Conservation (phyloP, 2,329 filamentous ascomycete species). For the Hortaea sp. region DNA sequence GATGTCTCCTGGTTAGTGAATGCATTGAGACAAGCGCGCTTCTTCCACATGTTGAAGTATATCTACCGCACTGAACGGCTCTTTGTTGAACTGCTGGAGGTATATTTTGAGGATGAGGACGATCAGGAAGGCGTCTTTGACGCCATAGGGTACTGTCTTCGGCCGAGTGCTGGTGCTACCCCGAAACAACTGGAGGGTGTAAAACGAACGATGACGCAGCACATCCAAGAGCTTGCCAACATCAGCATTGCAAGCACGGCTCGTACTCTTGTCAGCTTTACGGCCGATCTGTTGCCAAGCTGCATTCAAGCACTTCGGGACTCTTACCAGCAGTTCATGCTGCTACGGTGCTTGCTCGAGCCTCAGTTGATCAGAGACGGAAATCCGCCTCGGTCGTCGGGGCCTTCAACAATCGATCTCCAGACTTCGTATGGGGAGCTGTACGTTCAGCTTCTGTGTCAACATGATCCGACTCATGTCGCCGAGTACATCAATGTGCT, state of each 20-base stretch:
- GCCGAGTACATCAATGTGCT: constrained; percentile 72
- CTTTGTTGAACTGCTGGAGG: constrained; percentile 65
- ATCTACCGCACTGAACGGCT: constrained; percentile 72
- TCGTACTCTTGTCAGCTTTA: constrained; percentile 50
- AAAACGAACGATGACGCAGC: constrained; percentile 53
- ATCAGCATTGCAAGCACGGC: constrained; percentile 59
- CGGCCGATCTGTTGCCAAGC: constrained; percentile 54
- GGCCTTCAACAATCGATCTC: constrained; percentile 21
- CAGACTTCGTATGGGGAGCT: constrained; percentile 58
- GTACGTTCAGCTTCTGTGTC: constrained; percentile 88
- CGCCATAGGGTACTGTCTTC: constrained; percentile 66
- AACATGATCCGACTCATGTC: constrained; percentile 70
- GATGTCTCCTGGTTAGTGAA: constrained; percentile 68
- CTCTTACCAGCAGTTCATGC: constrained; percentile 60
- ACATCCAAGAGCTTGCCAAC: constrained; percentile 56
- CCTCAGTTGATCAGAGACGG: constrained; percentile 30
- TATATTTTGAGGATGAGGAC: constrained; percentile 76
- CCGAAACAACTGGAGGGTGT: constrained; percentile 66
- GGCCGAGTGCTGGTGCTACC: constrained; percentile 50
- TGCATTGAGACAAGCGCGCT: constrained; percentile 66
- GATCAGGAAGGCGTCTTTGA: constrained; percentile 68
- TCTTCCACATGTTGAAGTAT: constrained; percentile 85
- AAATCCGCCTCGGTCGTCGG: constrained; percentile 16
- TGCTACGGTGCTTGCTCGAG: constrained; percentile 68
- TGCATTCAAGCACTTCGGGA: constrained; percentile 54